Evolutionary conservation across 352 stramenopile species (phyloP), one percentile per base, ranked within the genome.

Genomic region (Phytopythium delawarense): DNA sequence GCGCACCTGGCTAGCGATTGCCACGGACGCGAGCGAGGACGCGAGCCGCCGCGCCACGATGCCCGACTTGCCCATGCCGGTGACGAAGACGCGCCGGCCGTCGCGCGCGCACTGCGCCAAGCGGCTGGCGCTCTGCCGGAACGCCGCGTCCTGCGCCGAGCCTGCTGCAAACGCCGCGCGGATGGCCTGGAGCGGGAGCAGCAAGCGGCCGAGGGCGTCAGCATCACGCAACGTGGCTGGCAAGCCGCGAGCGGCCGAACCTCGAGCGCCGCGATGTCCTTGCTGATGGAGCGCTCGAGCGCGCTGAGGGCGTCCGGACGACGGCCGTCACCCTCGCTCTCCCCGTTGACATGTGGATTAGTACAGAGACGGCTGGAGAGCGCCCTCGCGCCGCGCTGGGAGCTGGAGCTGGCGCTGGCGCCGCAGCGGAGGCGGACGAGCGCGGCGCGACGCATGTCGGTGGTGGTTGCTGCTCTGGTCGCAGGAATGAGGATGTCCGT

Each of bases 51-150:
- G 78, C 25, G 83, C 86, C 2, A 94, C 83, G 21, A 89, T 82
- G 21, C 78, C 83, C 3, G 86, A 94, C 65, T 94, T 94, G 65
- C 86, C 86, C 20, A 94, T 88, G 20, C 86, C 86, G 7, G 81
- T 92, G 28, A 87, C 71, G 61, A 81, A 92, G 23, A 94, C 66
- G 16, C 73, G 67, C 18, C 71, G 62, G 42, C 75, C 62, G 25
- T 87, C 66, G 21, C 77, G 62, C 7, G 77, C 70, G 25, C 81
- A 90, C n/a, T 74, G 59, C 55, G 78, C 48, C 6, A 94, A 42
- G 3, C 64, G 61, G 54, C 59, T 54, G 11, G 85, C 57, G 12
- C 65, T 72, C 7, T 54, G 56, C 2, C 74, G 57, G 13, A 91
- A 84, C 6, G 56, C 65, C 11, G 64, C 32, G 7, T 63, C 57